Base-by-base conservation (phyloP, 768 basidiomycete genomes). In the Leccinum boreale region DNA sequence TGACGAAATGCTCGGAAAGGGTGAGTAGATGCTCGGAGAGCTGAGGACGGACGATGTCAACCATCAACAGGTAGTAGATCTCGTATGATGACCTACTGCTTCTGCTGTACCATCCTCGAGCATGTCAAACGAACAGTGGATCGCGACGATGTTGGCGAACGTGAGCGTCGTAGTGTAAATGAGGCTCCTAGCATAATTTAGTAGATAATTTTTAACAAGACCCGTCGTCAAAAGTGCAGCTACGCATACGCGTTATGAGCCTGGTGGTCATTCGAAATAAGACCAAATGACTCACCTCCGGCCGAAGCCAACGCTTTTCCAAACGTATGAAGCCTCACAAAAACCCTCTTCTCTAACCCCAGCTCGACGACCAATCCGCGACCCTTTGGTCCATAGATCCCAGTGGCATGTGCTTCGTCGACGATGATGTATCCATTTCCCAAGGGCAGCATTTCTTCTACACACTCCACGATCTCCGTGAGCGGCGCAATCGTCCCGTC, bases 401-500 rank as follows among this genome's bases (percentile, higher is more conserved):
- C 94, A 0, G 93, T 97, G 4, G 94, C 83, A 72, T 98, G 96
- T 0, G 96, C 96, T 69, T 97, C 95, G 59, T 98, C 96, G 0
- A 98, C 86, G 15, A 97, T 72, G 12, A 97, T 73, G 69, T 89
- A 85, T 24, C 78, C 85, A 66, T 89, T 89, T 3, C 81, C 79
- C 17, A 63, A 55, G 1, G 88, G 87, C 44, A 93, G 80, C 12
- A 80, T 59, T 42, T 80, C 76, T 26, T 92, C 84, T 46, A 93
- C 65, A 3, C 81, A 65, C 26, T 82, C 79, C 35, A 87, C 81
- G 49, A 97, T 85, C 45, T 83, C 81, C 15, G 53, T 53, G 28
- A 98, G 76, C 0, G 93, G 94, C 0, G 89, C 80, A 58, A 96
- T 81, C 26, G 94, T 96, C 14, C 96, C 96, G 63, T 98, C 96